Evolutionary conservation across 495 filamentous ascomycete genomes (phyloP), one percentile per base, ranked within the genome.

Genomic region (Neurospora terricola): DNA sequence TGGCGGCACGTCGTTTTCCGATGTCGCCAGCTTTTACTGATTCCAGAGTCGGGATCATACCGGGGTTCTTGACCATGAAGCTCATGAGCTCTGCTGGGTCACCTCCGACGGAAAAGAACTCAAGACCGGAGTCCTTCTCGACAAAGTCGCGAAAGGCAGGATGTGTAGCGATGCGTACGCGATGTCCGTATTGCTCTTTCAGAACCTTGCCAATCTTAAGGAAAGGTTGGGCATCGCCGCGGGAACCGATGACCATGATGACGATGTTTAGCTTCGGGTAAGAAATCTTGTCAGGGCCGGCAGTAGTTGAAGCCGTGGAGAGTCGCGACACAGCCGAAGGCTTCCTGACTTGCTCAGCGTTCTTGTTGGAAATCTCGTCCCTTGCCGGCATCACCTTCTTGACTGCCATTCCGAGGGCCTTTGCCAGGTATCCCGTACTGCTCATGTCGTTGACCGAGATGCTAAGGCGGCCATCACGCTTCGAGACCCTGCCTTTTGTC

Each of bases 41-140:
- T 69, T 90, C 85, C 66, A 94, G 83, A 14, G 88, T 88, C 0
- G 92, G 92, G 81, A 94, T 90, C 72, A 96, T 83, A 2, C 92
- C 91, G 14, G 92, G 91, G 80, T 96, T 93, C 78, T 93, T 93
- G 27, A 94, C 92, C 92, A 94, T 94, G 76, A 92, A 94, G 3
- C 90, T 88, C 92, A 96, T 96, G 34, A 96, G 86, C 76, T 92
- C 89, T 1, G 89, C 85, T 18, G 93, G 92, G 78, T 94, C 91
- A 38, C 92, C 92, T 12, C 92, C 92, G 42, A 94, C 92, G 66
- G 82, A 87, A 82, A 93, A 95, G 80, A 94, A 94, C 78, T 94
- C 92, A 5, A 94, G 81, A 0, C 88, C 90, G 0, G 77, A 79
- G 77, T 89, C 87, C n/a, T 90, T 87, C 71, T 88, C 83, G 27